Percentiles rank a stretch among this genome's conserved stretches.
These are phyloP conservation scores for Inonotus obliquus DNA, from an alignment of 1,284 basidiomycete species.

Conservation along the genomic window DNA sequence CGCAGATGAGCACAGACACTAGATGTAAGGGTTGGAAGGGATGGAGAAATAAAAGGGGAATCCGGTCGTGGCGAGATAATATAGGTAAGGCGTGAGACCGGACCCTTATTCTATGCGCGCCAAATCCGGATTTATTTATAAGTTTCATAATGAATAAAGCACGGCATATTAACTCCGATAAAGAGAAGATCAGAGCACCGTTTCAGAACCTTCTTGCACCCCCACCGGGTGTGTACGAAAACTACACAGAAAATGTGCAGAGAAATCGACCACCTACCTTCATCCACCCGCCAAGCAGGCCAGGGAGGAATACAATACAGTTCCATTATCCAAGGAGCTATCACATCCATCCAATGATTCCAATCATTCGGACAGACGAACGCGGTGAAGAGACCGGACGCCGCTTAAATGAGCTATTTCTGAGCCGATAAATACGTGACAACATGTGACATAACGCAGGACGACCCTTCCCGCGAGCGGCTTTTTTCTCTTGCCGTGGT, in stretches of 20 bases:
- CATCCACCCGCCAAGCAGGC: too few species aligned
- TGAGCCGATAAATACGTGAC: neutral
- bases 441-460: too few species aligned
- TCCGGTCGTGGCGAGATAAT: neutral
- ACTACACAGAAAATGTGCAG: neutral
- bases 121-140: neutral
- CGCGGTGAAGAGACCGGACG: neutral
- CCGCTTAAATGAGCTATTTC: neutral
- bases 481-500: too few species aligned
- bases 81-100: neutral
- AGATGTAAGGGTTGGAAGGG: constrained; percentile 5
- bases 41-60: constrained; percentile 7
- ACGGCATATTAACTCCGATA: neutral
- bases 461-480: too few species aligned
- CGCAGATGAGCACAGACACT: constrained; percentile 10
- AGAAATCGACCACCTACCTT: neutral
- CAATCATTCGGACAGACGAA: neutral
- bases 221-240: neutral
- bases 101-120: constrained; percentile 1
- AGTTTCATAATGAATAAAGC: neutral
- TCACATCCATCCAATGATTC: neutral
- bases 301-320: neutral
- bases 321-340: neutral
- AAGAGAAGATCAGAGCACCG: neutral
- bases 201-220: neutral